Evolutionary conservation across 495 filamentous ascomycete species (phyloP), one percentile per base, ranked within the genome.

Genomic region (Hypoxylon rickii): DNA sequence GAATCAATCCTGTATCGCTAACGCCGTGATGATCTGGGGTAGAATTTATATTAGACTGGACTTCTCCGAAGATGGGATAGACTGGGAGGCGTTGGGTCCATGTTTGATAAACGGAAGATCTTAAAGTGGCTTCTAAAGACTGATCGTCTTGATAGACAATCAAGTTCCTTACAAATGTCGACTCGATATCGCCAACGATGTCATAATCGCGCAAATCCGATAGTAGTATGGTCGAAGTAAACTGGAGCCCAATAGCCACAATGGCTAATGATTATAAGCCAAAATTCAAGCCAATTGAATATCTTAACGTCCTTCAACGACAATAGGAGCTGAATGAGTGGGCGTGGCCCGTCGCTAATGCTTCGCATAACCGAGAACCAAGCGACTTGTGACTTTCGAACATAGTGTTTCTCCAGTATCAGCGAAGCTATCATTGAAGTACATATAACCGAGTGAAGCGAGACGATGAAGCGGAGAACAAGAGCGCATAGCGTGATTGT

Each of bases 361-460:
- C 40, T 34, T 16, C 59, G 39, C 1, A 49, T 20, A 22, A 57
- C 26, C 0, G 59, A 63, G 4, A 63, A 26, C 24, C 57, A 49
- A 16, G 59, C 44, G 0, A 38, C 39, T 1, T 56, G 12, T 2
- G 29, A 57, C 18, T 52, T 38, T 8, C 41, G 52, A 4, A 53
- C 52, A n/a, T 29, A 39, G 13, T 49, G 24, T 13, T 37, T 46
- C 21, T 63, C 59, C 7, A 63, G 47, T 1, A 63, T 12, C 8
- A 63, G 33, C 0, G 59, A 40, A 8, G 59, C 44, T 10, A 63
- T 12, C 51, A 63, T 38, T 16, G 40, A 48, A 3, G 59, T 63
- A 24, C 52, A 43, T 6, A 57, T 19, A n/a, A 42, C 44, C 1
- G 52, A 36, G 19, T 63, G 59, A 5, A 38, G 10, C 7, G 52